Percentiles rank a stretch among this genome's conserved stretches.
Conservation (phyloP, 768 basidiomycete genomes). For the Flagelloscypha sp. region DNA sequence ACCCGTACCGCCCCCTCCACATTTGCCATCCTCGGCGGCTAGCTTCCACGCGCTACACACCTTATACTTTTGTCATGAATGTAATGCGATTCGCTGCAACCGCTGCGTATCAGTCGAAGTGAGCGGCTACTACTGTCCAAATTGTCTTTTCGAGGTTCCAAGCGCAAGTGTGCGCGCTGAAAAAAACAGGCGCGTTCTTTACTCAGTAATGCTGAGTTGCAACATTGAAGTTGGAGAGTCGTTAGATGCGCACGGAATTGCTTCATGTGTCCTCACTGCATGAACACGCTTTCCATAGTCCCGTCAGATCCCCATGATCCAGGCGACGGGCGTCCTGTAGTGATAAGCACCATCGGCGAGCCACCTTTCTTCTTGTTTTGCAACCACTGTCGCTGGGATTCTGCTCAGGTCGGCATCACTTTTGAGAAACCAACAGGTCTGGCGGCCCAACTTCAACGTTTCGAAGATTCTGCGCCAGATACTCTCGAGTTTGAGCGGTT, state of each 20-base stretch:
- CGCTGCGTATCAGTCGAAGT: conserved; percentile 90
- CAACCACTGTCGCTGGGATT: conserved; percentile 92
- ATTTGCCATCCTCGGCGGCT: conserved; percentile 66
- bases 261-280: conserved; percentile 92
- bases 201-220: no score
- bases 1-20: conserved; percentile 63
- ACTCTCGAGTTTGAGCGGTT: conserved; percentile 86
- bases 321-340: conserved; percentile 45
- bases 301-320: conserved; percentile 74
- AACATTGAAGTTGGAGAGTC: conserved; percentile 4
- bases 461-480: conserved; percentile 79
- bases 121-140: conserved; percentile 95
- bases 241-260: conserved; percentile 96
- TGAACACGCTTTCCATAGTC: conserved; percentile 85
- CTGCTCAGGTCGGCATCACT: conserved; percentile 79
- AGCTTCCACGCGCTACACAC: conserved; percentile 78
- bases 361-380: conserved; percentile 90
- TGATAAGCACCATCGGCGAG: conserved; percentile 60
- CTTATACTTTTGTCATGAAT: conserved; percentile 98
- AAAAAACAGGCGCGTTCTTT: conserved; percentile 71
- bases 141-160: conserved; percentile 97
- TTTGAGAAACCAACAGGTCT: conserved; percentile 97
- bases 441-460: conserved; percentile 92
- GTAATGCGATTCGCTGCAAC: conserved; percentile 91
- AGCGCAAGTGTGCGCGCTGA: conserved; percentile 97